Evolutionary conservation across 2,329 filamentous ascomycete species (phyloP).

Genomic region (Xylaria digitata): DNA sequence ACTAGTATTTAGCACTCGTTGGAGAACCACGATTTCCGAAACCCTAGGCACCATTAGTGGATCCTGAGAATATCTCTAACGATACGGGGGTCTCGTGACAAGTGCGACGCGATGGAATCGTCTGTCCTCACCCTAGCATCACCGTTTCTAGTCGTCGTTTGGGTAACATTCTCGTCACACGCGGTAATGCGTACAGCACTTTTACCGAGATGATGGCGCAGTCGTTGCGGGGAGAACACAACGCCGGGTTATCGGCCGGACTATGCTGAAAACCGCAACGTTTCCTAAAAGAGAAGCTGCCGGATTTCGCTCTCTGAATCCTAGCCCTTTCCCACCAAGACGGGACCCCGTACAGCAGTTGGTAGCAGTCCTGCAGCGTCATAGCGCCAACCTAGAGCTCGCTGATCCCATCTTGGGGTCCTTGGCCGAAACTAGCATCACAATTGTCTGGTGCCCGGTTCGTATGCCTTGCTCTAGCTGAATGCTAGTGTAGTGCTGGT

Average conservation of each 20-base stretch:
- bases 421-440: too few species aligned
- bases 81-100: constrained; percentile 19
- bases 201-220: constrained; percentile 3
- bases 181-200: neutral
- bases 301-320: neutral
- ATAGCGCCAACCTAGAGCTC: too few species aligned
- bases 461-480: too few species aligned
- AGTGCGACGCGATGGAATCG: neutral
- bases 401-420: too few species aligned
- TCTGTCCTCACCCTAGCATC: too few species aligned
- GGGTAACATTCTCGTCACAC: constrained; percentile 15
- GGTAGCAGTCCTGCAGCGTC: too few species aligned
- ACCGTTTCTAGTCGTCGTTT: neutral
- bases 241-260: too few species aligned
- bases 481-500: too few species aligned
- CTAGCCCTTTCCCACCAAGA: neutral
- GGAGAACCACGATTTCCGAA: neutral
- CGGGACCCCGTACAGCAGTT: neutral
- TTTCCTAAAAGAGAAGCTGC: constrained; percentile 2
- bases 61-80: neutral
- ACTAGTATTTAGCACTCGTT: neutral
- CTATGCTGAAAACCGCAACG: neutral
- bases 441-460: too few species aligned
- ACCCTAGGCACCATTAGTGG: neutral
- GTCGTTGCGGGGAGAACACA: neutral